Evolutionary conservation across 148 eudicot genomes (phyloP), one percentile per base, ranked within the genome.

Genomic region (Talinum fruticosum): DNA sequence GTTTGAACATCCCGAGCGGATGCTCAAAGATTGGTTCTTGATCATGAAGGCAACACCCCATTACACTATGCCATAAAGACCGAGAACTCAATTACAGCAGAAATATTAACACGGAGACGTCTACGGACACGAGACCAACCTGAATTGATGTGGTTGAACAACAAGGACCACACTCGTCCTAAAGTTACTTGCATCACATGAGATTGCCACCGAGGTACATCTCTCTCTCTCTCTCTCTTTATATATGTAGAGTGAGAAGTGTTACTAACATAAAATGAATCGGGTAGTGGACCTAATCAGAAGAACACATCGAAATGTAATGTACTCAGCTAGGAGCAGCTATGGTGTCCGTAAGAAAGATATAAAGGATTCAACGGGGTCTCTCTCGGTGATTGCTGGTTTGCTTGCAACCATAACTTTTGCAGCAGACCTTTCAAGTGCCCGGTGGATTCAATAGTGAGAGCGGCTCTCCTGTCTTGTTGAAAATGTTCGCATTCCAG

Each of bases 321-420:
- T 30, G 45, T 47, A 33, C 79, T 67, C 36, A 18, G 64, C 45
- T 12, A 66, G 72, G 34, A 76, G 72, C 73, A 19, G 64, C 14
- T 76, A 76, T 15, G 79, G 79, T 5, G 49, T 76, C 6, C 72
- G 79, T 0, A 67, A 33, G 65, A 18, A 47, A 47, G 44, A 76
- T 23, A 49, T 76, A 69, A 76, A 66, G 33, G 72, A 67, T 15
- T 44, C 73, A 21, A 73, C 72, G 0, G 51, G 33, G 5, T 28
- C 73, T 45, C 72, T 76, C n/a, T 76, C 79, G 2, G 72, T 76
- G 23, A 69, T 76, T 32, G 72, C 72, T 51, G 72, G 38, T 8
- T 64, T 76, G 28, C 45, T 76, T 6, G 73, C 65, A 2, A 76
- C 79, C 32, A 67, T 76, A 34, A 76, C 79, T 30, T 76, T 76